Base-by-base conservation (phyloP, 257 asterid genomes). In the Nemophila menziesii region DNA sequence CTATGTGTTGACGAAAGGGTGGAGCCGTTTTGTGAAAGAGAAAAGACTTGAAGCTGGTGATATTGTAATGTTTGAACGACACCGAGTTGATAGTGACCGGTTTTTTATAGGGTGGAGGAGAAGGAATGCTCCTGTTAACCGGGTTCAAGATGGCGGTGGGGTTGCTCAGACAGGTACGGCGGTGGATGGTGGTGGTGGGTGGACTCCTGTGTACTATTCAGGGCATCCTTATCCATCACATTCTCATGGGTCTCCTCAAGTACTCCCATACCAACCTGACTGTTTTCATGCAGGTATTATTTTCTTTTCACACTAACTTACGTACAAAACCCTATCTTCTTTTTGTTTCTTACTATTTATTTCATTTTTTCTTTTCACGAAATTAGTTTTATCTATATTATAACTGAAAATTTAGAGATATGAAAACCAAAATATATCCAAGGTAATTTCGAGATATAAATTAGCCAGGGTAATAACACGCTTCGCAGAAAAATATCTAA, bases 1-100 rank as follows among this genome's bases (percentile, higher is more conserved):
- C 66, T 86, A 86, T 23, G 97, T 87, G 9, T 62, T 87, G 48
- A 87, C 97, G 0, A 87, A 87, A 49, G 97, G 97, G 0, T 87
- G 97, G 97, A 87, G 97, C 76, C 77, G 93, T 1, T 83, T 83
- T 34, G 97, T 87, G 1, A 87, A 87, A 72, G 97, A 87, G 22
- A 87, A 87, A 23, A 61, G 58, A 21, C 92, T 87, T 13, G 90
- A 80, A 37, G 92, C 97, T 24, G 97, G 97, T 0, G 97, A 87
- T 46, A 39, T 73, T 0, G 97, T 87, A 1, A 29, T 69, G 48
- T 87, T 87, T 23, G 60, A 66, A 5, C 73, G 94, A 33, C 85
- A 77, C 80, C 75, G 72, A 5, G 20, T 48, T 33, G 92, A 80
- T 16, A 16, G 65, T 5, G 72, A 63, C 27, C 72, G 92, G 33